phyloP scores from a whole-genome alignment of 768 basidiomycete species.

The Termitomyces sp. region DNA sequence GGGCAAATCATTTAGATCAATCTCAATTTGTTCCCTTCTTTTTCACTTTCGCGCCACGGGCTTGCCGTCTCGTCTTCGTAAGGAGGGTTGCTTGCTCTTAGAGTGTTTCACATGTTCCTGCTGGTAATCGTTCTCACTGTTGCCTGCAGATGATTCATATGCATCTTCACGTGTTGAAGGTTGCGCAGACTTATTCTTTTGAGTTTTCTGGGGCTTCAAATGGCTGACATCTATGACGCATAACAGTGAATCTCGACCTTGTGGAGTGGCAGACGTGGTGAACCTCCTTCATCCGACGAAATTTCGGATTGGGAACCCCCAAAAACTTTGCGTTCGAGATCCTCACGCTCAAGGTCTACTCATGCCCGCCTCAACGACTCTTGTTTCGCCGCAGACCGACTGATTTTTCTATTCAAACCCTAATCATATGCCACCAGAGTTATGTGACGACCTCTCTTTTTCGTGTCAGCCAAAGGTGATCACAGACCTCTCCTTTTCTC shows the following conservation, averaged over 20 bases:
- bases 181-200: slow-evolving; percentile 23
- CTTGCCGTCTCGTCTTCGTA: slow-evolving; percentile 23
- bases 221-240: slow-evolving; percentile 32
- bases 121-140: slow-evolving; percentile 47
- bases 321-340: slow-evolving; percentile 71
- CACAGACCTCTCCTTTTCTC: background rate
- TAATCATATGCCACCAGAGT: background rate
- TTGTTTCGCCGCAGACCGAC: background rate
- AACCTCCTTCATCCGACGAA: slow-evolving; percentile 67
- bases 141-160: slow-evolving; percentile 40
- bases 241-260: background rate
- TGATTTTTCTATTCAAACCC: background rate
- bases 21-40: slow-evolving; percentile 54
- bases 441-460: background rate
- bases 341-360: slow-evolving; percentile 42
- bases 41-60: slow-evolving; percentile 42
- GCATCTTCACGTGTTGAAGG: slow-evolving; percentile 42
- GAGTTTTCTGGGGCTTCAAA: slow-evolving; percentile 33
- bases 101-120: slow-evolving; percentile 23
- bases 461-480: background rate
- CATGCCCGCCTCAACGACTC: background rate
- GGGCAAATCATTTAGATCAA: slow-evolving; percentile 62
- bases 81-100: slow-evolving; percentile 25
- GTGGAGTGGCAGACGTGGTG: background rate
- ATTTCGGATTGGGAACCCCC: slow-evolving; percentile 83